Conservation (phyloP, 2,329 filamentous ascomycete species). For the Lecanosticta acicola region DNA sequence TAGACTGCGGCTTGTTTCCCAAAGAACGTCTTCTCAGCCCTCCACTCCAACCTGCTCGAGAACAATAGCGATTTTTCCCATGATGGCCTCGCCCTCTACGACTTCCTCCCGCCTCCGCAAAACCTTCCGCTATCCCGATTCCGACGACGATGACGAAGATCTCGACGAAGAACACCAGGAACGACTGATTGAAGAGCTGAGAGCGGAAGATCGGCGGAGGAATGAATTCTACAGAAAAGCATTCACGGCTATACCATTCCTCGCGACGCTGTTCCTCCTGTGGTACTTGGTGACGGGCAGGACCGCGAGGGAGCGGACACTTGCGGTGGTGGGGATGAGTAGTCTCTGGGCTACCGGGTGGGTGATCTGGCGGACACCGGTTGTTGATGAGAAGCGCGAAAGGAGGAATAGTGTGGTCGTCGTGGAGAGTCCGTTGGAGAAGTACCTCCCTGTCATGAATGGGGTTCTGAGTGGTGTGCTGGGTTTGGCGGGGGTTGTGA, state of each 20-base stretch:
- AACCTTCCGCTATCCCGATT: not conserved
- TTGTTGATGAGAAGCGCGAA: slow-evolving; percentile 44
- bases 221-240: slow-evolving; percentile 34
- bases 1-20: too few species aligned
- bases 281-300: slow-evolving; percentile 38
- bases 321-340: slow-evolving; percentile 55
- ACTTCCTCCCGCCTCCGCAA: not conserved
- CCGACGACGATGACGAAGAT: slow-evolving; percentile 43
- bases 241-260: slow-evolving; percentile 57
- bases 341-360: slow-evolving; percentile 60
- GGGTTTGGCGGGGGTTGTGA: slow-evolving; percentile 41
- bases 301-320: slow-evolving; percentile 37
- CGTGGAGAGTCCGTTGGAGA: slow-evolving; percentile 47
- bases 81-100: not conserved
- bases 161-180: slow-evolving; percentile 74
- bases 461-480: slow-evolving; percentile 51
- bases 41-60: too few species aligned
- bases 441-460: slow-evolving; percentile 58
- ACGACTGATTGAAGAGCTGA: slow-evolving; percentile 52
- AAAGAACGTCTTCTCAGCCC: too few species aligned
- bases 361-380: slow-evolving; percentile 45
- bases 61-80: too few species aligned
- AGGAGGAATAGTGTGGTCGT: slow-evolving; percentile 29
- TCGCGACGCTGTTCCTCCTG: slow-evolving; percentile 54
- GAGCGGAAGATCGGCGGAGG: slow-evolving; percentile 46